Conservation (phyloP, 768 basidiomycete species). For the Suillus variegatus region DNA sequence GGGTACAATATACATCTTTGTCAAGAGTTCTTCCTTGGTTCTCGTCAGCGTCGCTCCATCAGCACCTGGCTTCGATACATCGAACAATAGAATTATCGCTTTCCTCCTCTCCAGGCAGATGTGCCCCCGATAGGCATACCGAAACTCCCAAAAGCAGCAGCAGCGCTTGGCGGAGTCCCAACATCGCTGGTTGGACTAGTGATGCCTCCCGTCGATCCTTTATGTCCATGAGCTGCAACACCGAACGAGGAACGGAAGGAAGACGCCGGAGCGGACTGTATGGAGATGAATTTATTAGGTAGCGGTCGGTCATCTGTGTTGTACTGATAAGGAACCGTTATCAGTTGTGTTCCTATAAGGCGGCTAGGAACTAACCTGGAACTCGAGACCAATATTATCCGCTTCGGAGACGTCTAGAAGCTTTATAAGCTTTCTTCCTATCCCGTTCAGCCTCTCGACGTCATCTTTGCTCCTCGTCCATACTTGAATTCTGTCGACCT, state of each 20-base stretch:
- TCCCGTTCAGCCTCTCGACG: conserved; percentile 78
- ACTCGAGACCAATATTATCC: conserved; percentile 85
- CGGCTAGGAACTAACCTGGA: conserved; percentile 60
- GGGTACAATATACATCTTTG: neutral
- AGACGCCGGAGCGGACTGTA: conserved; percentile 68
- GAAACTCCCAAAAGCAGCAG: conserved; percentile 49
- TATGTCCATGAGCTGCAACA: conserved; percentile 24
- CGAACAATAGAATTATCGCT: conserved; percentile 24
- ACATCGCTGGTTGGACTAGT: conserved; percentile 25
- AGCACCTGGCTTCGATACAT: neutral
- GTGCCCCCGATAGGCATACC: conserved; percentile 41
- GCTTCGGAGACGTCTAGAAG: conserved; percentile 82
- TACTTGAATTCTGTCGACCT: conserved; percentile 88
- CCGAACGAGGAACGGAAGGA: conserved; percentile 71
- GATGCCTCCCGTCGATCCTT: conserved; percentile 20
- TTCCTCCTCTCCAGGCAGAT: conserved; percentile 25
- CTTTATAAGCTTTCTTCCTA: conserved; percentile 83
- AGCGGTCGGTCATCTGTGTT: conserved; percentile 87
- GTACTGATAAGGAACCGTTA: conserved; percentile 45
- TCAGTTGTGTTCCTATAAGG: conserved; percentile 3
- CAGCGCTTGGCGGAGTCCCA: conserved; percentile 27
- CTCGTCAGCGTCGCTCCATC: neutral
- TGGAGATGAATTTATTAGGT: conserved; percentile 80
- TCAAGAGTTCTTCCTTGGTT: neutral
- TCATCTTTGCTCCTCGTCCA: conserved; percentile 90